Conservation (phyloP, 75 land plant species). For the Sequoiadendron giganteum region DNA sequence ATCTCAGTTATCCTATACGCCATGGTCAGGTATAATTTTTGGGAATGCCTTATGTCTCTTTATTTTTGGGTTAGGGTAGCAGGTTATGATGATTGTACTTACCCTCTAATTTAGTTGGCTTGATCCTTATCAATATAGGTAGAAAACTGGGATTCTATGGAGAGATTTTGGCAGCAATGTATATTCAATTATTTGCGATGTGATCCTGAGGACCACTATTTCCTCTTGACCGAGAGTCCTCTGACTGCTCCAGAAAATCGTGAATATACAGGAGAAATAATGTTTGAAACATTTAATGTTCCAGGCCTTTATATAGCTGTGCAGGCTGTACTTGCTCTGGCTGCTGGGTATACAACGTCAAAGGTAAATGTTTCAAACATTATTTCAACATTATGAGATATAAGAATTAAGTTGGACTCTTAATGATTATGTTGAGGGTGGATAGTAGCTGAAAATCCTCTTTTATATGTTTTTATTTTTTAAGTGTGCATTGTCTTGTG, state of each 20-base stretch:
- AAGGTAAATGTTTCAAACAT: slow-evolving; percentile 50
- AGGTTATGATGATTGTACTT: background rate
- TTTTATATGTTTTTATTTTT: background rate
- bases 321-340: slow-evolving; percentile 97
- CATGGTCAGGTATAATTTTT: slow-evolving; percentile 73
- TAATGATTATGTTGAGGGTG: background rate
- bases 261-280: slow-evolving; percentile 97
- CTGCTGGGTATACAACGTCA: slow-evolving; percentile 98
- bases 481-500: background rate
- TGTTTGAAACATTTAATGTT: slow-evolving; percentile 99
- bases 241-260: slow-evolving; percentile 96
- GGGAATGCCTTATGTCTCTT: background rate
- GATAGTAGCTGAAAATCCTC: background rate
- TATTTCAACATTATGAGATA: background rate
- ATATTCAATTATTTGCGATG: slow-evolving; percentile 96
- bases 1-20: slow-evolving; percentile 85
- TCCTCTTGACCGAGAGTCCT: slow-evolving; percentile 94
- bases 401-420: background rate
- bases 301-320: slow-evolving; percentile 98
- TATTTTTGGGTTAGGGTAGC: slow-evolving; percentile 4
- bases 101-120: slow-evolving; percentile 1
- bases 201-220: slow-evolving; percentile 99
- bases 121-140: slow-evolving; percentile 40
- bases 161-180: slow-evolving; percentile 99
- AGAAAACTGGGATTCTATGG: slow-evolving; percentile 99